Evolutionary conservation across 2,329 filamentous ascomycete species (phyloP).

Genomic region (Pseudocercospora fuligena): DNA sequence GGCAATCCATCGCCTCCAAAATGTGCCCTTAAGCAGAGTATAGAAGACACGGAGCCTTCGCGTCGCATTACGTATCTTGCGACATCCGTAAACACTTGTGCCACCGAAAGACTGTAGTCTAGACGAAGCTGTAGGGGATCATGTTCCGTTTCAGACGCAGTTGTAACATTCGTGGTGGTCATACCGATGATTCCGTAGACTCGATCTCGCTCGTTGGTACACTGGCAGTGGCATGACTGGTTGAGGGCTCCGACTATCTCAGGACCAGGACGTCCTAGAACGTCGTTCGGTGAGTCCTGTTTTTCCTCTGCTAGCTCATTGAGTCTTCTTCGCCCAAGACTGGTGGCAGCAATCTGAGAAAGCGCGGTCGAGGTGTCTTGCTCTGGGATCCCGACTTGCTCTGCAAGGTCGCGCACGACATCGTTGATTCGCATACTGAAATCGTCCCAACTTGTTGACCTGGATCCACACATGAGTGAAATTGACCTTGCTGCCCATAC

Average conservation of each 20-base stretch:
- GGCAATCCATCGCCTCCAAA: slow-evolving; percentile 11
- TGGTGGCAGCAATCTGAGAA: no score
- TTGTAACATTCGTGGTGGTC: not conserved
- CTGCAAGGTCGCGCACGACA: not conserved
- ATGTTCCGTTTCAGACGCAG: not conserved
- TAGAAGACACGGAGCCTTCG: not conserved
- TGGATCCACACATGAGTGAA: not conserved
- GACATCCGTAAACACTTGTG: not conserved
- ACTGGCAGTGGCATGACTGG: not conserved
- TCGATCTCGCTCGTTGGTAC: not conserved
- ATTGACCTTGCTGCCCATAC: not conserved
- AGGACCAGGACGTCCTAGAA: not conserved
- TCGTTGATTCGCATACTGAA: not conserved
- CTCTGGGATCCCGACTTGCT: not conserved
- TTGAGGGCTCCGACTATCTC: not conserved
- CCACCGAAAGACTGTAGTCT: not conserved
- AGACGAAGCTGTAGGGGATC: not conserved
- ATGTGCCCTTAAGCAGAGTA: not conserved
- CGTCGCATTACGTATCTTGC: slow-evolving; percentile 2
- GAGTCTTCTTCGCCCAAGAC: not conserved
- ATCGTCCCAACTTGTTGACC: not conserved
- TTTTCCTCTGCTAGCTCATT: not conserved
- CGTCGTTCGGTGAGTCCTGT: not conserved
- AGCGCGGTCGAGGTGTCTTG: no score
- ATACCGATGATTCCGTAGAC: not conserved